Percentiles rank a stretch among this genome's conserved stretches.
phyloP scores from a whole-genome alignment of 2,329 filamentous ascomycete genomes.

The Hypoxylon sp. region DNA sequence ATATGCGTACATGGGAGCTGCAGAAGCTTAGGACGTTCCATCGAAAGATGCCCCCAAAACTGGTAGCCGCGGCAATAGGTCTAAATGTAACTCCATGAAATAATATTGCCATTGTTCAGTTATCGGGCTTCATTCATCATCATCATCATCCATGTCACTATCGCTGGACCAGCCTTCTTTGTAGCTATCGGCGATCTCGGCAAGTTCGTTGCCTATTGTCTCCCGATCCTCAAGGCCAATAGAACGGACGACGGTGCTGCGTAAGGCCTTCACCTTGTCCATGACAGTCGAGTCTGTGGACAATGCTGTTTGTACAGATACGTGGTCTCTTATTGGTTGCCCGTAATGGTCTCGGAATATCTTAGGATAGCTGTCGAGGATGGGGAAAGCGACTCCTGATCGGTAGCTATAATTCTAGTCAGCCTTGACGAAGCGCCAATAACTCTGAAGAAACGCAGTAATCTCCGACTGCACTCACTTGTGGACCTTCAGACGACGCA shows the following conservation, averaged over 20 bases:
- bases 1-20: background rate
- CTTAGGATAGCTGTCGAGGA: conserved; percentile 86
- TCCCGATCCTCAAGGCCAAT: conserved; percentile 86
- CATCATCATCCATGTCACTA: conserved; percentile 75
- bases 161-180: conserved; percentile 89
- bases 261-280: conserved; percentile 75
- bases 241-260: conserved; percentile 73
- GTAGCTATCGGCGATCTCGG: conserved; percentile 88
- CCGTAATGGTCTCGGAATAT: conserved; percentile 71
- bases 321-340: conserved; percentile 55
- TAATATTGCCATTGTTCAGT: background rate
- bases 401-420: conserved; percentile 61
- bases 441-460: background rate
- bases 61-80: background rate
- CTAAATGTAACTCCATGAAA: background rate
- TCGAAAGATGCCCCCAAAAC: background rate
- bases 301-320: conserved; percentile 72
- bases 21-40: background rate
- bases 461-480: conserved; percentile 47
- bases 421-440: conserved; percentile 7
- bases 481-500: conserved; percentile 51
- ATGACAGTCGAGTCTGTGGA: conserved; percentile 83
- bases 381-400: conserved; percentile 75
- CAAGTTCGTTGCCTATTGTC: conserved; percentile 82
- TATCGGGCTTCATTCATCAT: conserved; percentile 51